phyloP scores from a whole-genome alignment of 495 filamentous ascomycete species.

The Tuber umbilicatum region DNA sequence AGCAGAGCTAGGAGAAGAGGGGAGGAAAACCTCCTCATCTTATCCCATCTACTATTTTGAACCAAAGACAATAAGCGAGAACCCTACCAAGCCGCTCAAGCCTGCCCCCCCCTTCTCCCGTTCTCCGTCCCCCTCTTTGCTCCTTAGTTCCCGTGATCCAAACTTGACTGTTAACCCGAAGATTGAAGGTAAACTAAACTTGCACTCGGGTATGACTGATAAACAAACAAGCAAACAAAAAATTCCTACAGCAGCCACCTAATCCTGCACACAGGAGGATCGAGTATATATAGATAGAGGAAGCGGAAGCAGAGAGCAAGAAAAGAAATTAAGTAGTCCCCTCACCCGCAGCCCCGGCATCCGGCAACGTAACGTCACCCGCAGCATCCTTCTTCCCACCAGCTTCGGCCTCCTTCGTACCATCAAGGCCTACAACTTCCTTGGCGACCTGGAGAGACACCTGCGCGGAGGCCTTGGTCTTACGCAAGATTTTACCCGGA shows the following conservation, averaged over 20 bases:
- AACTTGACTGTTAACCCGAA: not conserved
- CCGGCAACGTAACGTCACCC: constrained; percentile 25
- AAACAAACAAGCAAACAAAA: not conserved
- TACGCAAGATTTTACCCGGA: constrained; percentile 31
- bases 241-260: not conserved
- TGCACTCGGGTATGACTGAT: not conserved
- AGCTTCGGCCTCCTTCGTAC: constrained; percentile 47
- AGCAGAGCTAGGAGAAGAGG: constrained; percentile 6
- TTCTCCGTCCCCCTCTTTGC: not conserved
- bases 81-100: not conserved
- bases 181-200: not conserved
- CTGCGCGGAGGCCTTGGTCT: constrained; percentile 25
- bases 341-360: constrained; percentile 10
- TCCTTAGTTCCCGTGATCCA: not conserved
- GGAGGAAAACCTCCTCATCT: not conserved
- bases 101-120: not conserved
- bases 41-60: not conserved
- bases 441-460: constrained; percentile 34
- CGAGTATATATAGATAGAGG: not conserved
- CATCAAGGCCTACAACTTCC: constrained; percentile 35
- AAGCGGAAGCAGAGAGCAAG: not conserved
- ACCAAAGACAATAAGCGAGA: not conserved
- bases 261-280: not conserved
- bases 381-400: constrained; percentile 23
- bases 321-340: constrained; percentile 6